These are phyloP conservation scores for Alternaria gansuensis DNA, from an alignment of 2,329 filamentous ascomycete genomes.

Conservation along the genomic window DNA sequence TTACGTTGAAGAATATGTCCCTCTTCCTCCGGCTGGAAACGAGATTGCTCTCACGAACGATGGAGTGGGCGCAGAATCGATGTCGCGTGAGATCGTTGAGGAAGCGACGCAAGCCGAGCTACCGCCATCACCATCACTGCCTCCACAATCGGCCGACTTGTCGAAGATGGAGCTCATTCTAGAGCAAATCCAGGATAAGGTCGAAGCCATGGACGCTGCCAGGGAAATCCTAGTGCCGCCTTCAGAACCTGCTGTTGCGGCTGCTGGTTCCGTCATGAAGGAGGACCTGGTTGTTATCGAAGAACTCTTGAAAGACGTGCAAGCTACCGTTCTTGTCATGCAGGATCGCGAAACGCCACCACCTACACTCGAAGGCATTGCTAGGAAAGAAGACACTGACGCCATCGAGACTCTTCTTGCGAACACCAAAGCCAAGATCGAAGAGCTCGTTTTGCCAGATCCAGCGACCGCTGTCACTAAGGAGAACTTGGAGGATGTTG, in stretches of 20 bases:
- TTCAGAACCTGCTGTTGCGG: conserved; percentile 35
- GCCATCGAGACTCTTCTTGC: conserved; percentile 89
- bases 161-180: conserved; percentile 87
- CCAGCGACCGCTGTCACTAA: conserved; percentile 73
- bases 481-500: conserved; percentile 68
- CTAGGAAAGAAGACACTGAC: conserved; percentile 83
- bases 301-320: conserved; percentile 63
- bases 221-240: conserved; percentile 57
- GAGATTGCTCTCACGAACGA: conserved; percentile 62
- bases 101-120: conserved; percentile 52
- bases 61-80: conserved; percentile 51
- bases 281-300: conserved; percentile 62
- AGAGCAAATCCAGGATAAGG: conserved; percentile 81
- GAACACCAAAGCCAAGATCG: conserved; percentile 87
- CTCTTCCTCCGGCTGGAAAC: conserved; percentile 56
- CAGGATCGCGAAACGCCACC: conserved; percentile 41
- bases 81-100: conserved; percentile 50
- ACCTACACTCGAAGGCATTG: conserved; percentile 60
- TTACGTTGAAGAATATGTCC: conserved; percentile 50
- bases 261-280: conserved; percentile 57
- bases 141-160: conserved; percentile 63
- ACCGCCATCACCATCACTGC: conserved; percentile 54
- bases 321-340: conserved; percentile 61
- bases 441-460: conserved; percentile 74
- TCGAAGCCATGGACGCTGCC: conserved; percentile 75